Evolutionary conservation across 2,329 filamentous ascomycete species (phyloP).

Genomic region (Acrodontium crateriforme): DNA sequence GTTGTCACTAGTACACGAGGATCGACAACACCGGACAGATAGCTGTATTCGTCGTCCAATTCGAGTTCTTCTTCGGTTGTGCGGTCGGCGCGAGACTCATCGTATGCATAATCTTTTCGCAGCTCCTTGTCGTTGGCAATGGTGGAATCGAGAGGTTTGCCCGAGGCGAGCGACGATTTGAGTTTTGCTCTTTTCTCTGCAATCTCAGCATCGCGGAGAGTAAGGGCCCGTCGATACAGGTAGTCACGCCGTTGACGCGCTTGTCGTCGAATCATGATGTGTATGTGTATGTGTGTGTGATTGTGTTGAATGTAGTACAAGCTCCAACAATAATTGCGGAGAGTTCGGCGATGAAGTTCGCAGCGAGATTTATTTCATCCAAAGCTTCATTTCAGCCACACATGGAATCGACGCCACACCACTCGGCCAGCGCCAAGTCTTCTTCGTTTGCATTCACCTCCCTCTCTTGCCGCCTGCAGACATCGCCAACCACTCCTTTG

Average conservation of each 20-base stretch:
- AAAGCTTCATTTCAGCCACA: no score
- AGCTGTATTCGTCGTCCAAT: conserved; percentile 78
- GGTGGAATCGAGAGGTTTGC: conserved; percentile 66
- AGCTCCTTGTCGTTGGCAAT: conserved; percentile 79
- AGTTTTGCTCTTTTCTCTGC: conserved; percentile 81
- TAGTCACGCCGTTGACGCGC: conserved; percentile 72
- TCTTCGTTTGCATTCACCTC: no score
- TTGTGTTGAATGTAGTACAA: no score
- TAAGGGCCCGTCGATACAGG: conserved; percentile 77
- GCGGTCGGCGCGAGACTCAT: conserved; percentile 63
- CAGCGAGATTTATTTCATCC: no score
- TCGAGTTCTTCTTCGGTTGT: conserved; percentile 56
- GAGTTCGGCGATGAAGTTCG: no score
- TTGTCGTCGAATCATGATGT: conserved; percentile 46
- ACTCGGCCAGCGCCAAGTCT: no score
- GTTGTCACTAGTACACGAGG: conserved; percentile 84
- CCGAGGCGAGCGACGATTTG: conserved; percentile 72
- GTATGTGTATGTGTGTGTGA: no score
- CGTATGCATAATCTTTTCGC: conserved; percentile 82
- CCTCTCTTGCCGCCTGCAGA: no score
- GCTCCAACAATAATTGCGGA: no score
- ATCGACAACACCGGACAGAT: conserved; percentile 82
- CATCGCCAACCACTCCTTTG: no score
- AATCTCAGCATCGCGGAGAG: conserved; percentile 81
- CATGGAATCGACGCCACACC: no score